These are phyloP conservation scores for Populus pruinosa DNA, from an alignment of 345 rosid genomes.

Conservation along the genomic window DNA sequence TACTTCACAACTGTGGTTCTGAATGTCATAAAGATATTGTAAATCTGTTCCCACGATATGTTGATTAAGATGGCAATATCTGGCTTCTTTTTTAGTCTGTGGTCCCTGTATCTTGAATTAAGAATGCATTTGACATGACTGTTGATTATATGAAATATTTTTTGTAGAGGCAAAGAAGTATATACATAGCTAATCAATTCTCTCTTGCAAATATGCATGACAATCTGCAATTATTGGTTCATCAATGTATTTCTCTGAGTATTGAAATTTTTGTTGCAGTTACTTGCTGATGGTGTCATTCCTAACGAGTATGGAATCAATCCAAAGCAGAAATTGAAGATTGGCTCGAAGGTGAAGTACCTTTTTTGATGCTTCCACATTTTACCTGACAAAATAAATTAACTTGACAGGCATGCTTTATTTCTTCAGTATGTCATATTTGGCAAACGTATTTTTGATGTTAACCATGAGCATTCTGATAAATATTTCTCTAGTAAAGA, in stretches of 20 bases:
- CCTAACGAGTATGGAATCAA: constrained; percentile 98
- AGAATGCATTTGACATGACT: background rate
- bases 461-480: background rate
- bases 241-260: background rate
- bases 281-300: constrained; percentile 97
- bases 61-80: background rate
- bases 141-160: background rate
- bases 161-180: background rate
- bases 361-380: background rate
- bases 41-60: background rate
- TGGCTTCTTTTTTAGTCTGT: background rate
- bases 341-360: constrained; percentile 80
- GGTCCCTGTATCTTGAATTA: background rate
- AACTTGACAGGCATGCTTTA: background rate
- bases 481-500: background rate
- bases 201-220: background rate
- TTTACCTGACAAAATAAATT: background rate
- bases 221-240: background rate
- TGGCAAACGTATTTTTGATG: background rate
- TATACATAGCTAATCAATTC: background rate
- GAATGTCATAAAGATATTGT: background rate
- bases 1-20: background rate
- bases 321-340: constrained; percentile 90
- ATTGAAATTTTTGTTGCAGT: constrained; percentile 44
- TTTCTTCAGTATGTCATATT: background rate